Evolutionary conservation across 495 filamentous ascomycete species (phyloP), one percentile per base, ranked within the genome.

Genomic region (Pyrenopolyporus hunteri): DNA sequence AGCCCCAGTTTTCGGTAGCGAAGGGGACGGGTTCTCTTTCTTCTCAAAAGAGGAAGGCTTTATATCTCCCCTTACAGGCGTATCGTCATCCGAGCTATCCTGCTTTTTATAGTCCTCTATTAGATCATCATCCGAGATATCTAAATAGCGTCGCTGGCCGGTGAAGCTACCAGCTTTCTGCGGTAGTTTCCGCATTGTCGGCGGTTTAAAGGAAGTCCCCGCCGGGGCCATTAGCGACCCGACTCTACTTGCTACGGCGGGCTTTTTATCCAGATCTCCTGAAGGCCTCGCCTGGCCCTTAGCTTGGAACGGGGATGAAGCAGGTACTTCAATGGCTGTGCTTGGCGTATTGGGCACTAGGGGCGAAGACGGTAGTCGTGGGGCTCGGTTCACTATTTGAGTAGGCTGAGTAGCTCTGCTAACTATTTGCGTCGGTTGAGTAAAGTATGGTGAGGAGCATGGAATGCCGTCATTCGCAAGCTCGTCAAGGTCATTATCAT

Each of bases 141-240:
- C 74, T 14, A 73, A 26, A 33, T 73, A 78, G 4, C 64, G 68
- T 26, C 58, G 57, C 28, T 73, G 74, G n/a, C 43, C 55, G 26
- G 44, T 28, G 49, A 61, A 26, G 29, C 33, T 36, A 36, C 47
- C 70, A 14, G 42, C 7, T 23, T 40, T 54, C 4, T 16, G 22
- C 13, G 55, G 19, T 37, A 57, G 47, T 29, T 50, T 57, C 20
- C 49, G 50, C 20, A 63, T 47, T 6, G 67, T 35, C 45, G 88
- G 90, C 37, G 83, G 78, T 35, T 82, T 82, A 64, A 88, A 92
- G 11, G 76, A 72, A 4, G 91, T 95, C 9, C 92, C 92, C 35
- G 86, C 84, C 13, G 92, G 92, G 6, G 90, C 90, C 80, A 96
- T 89, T 10, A 80, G 42, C 48, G 70, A 86, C 7, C 83, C 83